Base-by-base conservation (phyloP, 495 filamentous ascomycete genomes). In the Pseudomonodictys pantanalensis region DNA sequence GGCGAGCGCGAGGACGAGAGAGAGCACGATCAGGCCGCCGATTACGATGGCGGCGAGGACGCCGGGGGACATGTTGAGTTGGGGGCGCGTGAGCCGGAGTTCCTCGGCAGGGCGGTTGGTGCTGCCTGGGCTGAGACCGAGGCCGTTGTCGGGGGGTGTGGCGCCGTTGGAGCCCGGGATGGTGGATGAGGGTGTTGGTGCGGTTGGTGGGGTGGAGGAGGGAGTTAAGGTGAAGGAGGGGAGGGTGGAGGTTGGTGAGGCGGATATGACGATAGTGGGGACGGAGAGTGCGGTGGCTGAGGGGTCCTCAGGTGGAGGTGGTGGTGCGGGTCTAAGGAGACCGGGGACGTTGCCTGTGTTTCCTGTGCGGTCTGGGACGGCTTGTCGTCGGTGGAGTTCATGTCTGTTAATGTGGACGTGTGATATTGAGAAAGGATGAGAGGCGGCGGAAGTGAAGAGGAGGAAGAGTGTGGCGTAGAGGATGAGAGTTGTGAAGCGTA, bases 351-450 rank as follows among this genome's bases (percentile, higher is more conserved):
- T 62, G 51, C 58, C 58, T 41, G 58, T 57, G 11, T 58, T 28
- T 28, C 60, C 60, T 20, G 41, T 35, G 24, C 50, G 35, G 22
- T 63, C 60, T 2, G 60, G 60, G 18, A 63, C 58, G 26, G 60
- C 53, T 63, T 63, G 60, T 1, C 60, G 60, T 15, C 23, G 18
- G 26, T 50, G 58, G 11, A 54, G 28, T 15, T n/a, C 1, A 30
- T 8, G 18, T 15, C 12, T 42, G 53, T 30, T 11, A 8, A 9
- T 28, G 1, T 28, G 53, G 1, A 8, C 22, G n/a, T 52, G 28
- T 18, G 18, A 3, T 26, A 4, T 22, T 5, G 35, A n/a, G 15
- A 47, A 30, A 7, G 30, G 25, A 2, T 38, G 35, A 2, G 45
- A 25, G 10, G 52, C 17, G 0, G 52, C 39, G 3, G 43, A 46